A percentile compares a stretch with the other conserved stretches of the same genome.
Conservation (phyloP, 2,329 filamentous ascomycete species). For the Penicillium sp. region DNA sequence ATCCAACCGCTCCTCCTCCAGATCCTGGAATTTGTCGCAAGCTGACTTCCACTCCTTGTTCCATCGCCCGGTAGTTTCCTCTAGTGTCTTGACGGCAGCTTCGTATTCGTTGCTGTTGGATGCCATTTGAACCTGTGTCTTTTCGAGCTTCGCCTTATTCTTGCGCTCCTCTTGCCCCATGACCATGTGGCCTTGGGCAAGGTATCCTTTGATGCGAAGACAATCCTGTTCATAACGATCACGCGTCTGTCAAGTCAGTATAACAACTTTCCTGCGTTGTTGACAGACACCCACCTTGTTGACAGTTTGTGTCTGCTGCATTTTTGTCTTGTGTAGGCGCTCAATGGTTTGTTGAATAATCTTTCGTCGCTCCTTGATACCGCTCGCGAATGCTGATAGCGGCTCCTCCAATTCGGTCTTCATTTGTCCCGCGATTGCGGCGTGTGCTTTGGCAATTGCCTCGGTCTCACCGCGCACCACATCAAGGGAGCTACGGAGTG, state of each 20-base stretch:
- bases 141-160: slow-evolving; percentile 98
- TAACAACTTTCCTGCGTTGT: not conserved
- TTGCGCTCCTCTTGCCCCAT: slow-evolving; percentile 99
- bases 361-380: slow-evolving; percentile 94
- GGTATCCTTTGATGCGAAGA: slow-evolving; percentile 95
- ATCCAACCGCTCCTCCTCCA: slow-evolving; percentile 94
- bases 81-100: slow-evolving; percentile 83
- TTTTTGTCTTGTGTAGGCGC: slow-evolving; percentile 89
- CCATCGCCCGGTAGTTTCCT: slow-evolving; percentile 94
- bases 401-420: slow-evolving; percentile 95
- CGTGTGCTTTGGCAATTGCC: slow-evolving; percentile 89
- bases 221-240: slow-evolving; percentile 98
- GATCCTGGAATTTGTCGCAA: slow-evolving; percentile 96
- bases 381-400: slow-evolving; percentile 83
- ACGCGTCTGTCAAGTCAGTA: slow-evolving; percentile 61
- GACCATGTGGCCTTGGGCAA: slow-evolving; percentile 98
- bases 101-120: slow-evolving; percentile 93
- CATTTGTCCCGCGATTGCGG: slow-evolving; percentile 89
- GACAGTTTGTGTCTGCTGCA: slow-evolving; percentile 83
- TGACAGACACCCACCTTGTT: slow-evolving; percentile 70
- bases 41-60: slow-evolving; percentile 98
- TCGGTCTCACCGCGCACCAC: slow-evolving; percentile 87
- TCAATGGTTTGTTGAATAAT: slow-evolving; percentile 94
- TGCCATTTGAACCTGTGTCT: slow-evolving; percentile 94
- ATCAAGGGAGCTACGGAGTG: slow-evolving; percentile 80